phyloP scores from a whole-genome alignment of 441 rosid species.

The Capsella rubella region DNA sequence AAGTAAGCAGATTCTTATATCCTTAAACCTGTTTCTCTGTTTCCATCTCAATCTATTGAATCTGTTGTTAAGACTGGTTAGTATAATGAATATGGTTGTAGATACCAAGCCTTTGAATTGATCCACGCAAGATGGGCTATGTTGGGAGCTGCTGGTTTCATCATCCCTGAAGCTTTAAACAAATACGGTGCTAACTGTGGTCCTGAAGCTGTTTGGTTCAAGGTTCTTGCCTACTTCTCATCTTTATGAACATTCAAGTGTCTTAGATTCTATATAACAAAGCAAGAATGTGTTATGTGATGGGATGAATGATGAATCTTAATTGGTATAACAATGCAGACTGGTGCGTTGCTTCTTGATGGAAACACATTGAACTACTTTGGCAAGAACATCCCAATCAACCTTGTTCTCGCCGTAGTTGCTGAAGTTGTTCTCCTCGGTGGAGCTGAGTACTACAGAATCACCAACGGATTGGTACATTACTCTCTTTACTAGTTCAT shows the following conservation, averaged over 20 bases:
- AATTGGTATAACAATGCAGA: slow-evolving; percentile 49
- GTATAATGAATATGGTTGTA: slow-evolving; percentile 41
- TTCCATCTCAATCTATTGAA: not conserved
- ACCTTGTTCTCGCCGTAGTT: slow-evolving; percentile 71
- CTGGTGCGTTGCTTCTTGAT: slow-evolving; percentile 95
- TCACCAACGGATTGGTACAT: slow-evolving; percentile 84
- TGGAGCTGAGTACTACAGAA: slow-evolving; percentile 97
- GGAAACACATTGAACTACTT: slow-evolving; percentile 97
- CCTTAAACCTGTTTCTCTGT: not conserved
- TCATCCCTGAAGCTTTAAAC: slow-evolving; percentile 96
- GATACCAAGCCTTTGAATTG: slow-evolving; percentile 92
- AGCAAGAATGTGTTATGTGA: slow-evolving; percentile 13
- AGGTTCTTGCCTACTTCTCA: slow-evolving; percentile 51
- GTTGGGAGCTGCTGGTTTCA: slow-evolving; percentile 96
- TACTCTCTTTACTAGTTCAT: not conserved
- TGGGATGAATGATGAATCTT: not conserved
- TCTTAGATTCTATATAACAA: not conserved
- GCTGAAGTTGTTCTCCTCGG: slow-evolving; percentile 94
- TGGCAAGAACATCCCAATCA: slow-evolving; percentile 90
- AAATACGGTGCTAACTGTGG: slow-evolving; percentile 97
- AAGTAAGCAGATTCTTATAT: slow-evolving; percentile 57
- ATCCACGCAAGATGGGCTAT: slow-evolving; percentile 97
- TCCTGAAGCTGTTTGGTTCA: slow-evolving; percentile 99
- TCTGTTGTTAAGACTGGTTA: slow-evolving; percentile 5
- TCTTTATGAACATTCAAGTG: not conserved